phyloP scores from a whole-genome alignment of 208 protist species.

The Trypanosoma mega region DNA sequence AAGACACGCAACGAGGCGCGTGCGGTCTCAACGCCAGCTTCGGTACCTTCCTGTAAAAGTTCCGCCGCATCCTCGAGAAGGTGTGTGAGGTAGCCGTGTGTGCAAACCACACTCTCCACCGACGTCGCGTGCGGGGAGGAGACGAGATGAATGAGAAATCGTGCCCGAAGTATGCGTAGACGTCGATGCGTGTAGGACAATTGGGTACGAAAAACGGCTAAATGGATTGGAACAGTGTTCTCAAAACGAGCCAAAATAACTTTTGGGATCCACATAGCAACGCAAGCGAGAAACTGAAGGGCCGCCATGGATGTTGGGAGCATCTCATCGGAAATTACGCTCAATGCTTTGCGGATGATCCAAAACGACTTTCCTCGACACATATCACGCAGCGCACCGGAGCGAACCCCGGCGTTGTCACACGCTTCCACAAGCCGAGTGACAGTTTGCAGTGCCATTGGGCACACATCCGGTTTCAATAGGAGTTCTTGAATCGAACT shows the following conservation, averaged over 20 bases:
- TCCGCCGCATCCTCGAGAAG: constrained; percentile 84
- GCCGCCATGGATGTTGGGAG: constrained; percentile 45
- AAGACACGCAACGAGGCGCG: constrained; percentile 55
- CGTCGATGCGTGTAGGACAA: constrained; percentile 80
- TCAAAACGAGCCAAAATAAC: constrained; percentile 73
- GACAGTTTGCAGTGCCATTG: constrained; percentile 40
- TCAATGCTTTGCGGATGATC: constrained; percentile 45
- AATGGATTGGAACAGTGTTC: constrained; percentile 62
- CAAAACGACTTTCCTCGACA: constrained; percentile 57
- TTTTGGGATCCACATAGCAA: constrained; percentile 55
- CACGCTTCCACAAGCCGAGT: constrained; percentile 49
- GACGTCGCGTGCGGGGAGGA: constrained; percentile 33
- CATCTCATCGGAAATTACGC: constrained; percentile 49
- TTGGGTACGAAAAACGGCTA: constrained; percentile 69
- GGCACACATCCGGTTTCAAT: constrained; percentile 36
- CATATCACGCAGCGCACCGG: constrained; percentile 56
- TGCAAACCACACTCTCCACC: constrained; percentile 55
- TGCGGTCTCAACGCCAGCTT: constrained; percentile 45
- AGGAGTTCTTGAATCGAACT: constrained; percentile 48
- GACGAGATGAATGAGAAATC: constrained; percentile 74
- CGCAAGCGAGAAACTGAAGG: constrained; percentile 58
- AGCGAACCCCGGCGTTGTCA: constrained; percentile 25
- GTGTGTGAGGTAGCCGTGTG: constrained; percentile 78
- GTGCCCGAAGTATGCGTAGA: constrained; percentile 52
- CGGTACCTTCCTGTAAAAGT: constrained; percentile 79